Conservation (phyloP, 2,329 filamentous ascomycete species). For the Trichoderma lentiforme region DNA sequence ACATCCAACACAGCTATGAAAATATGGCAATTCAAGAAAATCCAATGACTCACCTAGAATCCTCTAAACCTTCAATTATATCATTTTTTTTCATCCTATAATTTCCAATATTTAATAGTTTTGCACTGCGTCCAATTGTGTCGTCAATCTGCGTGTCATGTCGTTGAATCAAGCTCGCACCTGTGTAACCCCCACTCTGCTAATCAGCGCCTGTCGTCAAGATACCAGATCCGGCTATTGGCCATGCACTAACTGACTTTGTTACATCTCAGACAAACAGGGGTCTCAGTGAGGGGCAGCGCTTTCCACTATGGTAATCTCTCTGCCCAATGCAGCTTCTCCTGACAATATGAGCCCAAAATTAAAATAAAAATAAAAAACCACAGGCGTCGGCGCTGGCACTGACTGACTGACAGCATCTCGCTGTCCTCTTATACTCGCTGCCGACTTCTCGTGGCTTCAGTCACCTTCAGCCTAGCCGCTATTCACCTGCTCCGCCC, state of each 20-base stretch:
- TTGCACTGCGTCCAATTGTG: neutral
- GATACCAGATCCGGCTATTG: slow-evolving; percentile 1
- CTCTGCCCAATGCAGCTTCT: neutral
- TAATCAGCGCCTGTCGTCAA: slow-evolving; percentile 8
- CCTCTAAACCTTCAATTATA: neutral
- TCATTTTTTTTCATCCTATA: neutral
- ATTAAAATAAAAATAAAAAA: neutral
- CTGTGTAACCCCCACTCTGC: slow-evolving; percentile 9
- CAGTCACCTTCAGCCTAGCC: neutral
- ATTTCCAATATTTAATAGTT: neutral
- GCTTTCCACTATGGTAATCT: neutral
- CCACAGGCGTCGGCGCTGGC: neutral
- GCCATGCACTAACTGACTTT: neutral
- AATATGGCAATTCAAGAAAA: neutral
- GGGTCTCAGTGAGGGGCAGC: neutral
- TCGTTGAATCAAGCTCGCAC: slow-evolving; percentile 17
- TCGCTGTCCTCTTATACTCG: neutral
- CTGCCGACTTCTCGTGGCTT: neutral
- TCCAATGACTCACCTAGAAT: neutral
- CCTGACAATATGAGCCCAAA: neutral
- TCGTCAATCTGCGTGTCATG: neutral
- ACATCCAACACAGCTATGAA: neutral
- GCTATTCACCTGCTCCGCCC: neutral
- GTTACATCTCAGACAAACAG: neutral
- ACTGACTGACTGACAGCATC: neutral